Evolutionary conservation across 371 early-diverging fungal genomes (phyloP), one percentile per base, ranked within the genome.

Genomic region (Batkoa obscura): DNA sequence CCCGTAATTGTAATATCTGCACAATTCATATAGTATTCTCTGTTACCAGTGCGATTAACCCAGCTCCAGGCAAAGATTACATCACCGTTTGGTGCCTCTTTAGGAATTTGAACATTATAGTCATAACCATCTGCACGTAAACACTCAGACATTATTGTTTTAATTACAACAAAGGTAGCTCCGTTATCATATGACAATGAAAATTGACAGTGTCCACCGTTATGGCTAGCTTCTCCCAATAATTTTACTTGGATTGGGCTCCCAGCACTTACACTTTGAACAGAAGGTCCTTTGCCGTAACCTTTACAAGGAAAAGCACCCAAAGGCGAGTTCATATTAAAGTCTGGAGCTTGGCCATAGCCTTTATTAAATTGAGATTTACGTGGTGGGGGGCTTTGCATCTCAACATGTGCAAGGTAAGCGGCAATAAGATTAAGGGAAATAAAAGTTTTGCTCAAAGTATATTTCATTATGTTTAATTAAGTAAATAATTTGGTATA

Each of bases 71-170:
- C 38, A 12, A 57, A 57, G 4, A 53, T 32, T 2, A 53, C 53
- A 32, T 53, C 53, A 23, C 13, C 3, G 17, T 15, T 10, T 2
- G 53, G 53, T 37, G 70, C 58, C 15, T 49, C 37, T 2, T 43
- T 35, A 2, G 78, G 78, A 36, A 78, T 58, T 6, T 55, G 43
- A 15, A 78, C 64, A 34, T 57, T 12, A 60, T 65, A 68, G 23
- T 43, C 54, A 3, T 58, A 55, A 31, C 13, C 42, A 10, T 53
- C 50, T 2, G 17, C 32, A 30, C 15, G 1, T 23, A 58, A 43
- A 42, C 58, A 58, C 4, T 39, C 33, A 5, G 32, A 9, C 4
- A 58, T 10, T 17, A 58, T 43, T 1, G 53, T 58, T 15, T 58
- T 45, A 10, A 58, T 17, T 2, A 45, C 53, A 1, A 51, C 58